A percentile compares a stretch with the other conserved stretches of the same genome.
Conservation (phyloP, 1,284 basidiomycete species). For the Apiotrichum montevideense region DNA sequence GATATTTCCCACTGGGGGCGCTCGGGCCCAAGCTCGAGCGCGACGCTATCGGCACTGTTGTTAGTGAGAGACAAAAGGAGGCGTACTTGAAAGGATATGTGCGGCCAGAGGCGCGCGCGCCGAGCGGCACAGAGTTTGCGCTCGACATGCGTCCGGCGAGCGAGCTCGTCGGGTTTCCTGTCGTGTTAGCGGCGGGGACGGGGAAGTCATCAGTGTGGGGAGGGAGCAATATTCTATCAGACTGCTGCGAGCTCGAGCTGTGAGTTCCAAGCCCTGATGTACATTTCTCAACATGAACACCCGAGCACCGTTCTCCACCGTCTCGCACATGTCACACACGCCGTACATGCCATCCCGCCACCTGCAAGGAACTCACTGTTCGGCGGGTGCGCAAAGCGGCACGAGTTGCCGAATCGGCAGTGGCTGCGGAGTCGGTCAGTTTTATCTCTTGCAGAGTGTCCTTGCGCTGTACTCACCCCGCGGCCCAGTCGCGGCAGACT, state of each 20-base stretch:
- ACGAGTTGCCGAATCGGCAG: conserved; percentile 35
- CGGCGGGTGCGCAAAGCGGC: conserved; percentile 36
- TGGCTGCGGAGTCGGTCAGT: conserved; percentile 13
- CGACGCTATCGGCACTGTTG: conserved; percentile 31
- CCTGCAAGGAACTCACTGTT: conserved; percentile 1
- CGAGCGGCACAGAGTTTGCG: conserved; percentile 21
- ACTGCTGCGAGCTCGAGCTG: too few relatives aligned
- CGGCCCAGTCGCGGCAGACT: conserved; percentile 13
- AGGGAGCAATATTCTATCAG: too few relatives aligned
- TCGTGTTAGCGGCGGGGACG: too few relatives aligned
- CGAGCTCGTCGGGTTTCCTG: not conserved
- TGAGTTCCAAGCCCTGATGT: too few relatives aligned
- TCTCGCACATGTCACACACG: too few relatives aligned
- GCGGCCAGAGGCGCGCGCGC: not conserved
- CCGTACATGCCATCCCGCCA: too few relatives aligned
- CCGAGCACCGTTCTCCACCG: too few relatives aligned
- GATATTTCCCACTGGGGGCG: conserved; percentile 73
- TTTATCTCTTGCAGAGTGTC: too few relatives aligned
- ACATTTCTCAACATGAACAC: too few relatives aligned
- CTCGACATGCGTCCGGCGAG: not conserved
- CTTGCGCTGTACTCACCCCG: conserved; percentile 10
- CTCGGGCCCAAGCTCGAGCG: conserved; percentile 32
- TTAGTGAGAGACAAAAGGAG: not conserved
- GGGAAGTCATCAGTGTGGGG: too few relatives aligned
- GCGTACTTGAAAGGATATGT: conserved; percentile 37